A percentile compares a stretch with the other conserved stretches of the same genome.
Evolutionary conservation across 140 eudicot genomes (phyloP).

Genomic region (Oenanthe javanica): DNA sequence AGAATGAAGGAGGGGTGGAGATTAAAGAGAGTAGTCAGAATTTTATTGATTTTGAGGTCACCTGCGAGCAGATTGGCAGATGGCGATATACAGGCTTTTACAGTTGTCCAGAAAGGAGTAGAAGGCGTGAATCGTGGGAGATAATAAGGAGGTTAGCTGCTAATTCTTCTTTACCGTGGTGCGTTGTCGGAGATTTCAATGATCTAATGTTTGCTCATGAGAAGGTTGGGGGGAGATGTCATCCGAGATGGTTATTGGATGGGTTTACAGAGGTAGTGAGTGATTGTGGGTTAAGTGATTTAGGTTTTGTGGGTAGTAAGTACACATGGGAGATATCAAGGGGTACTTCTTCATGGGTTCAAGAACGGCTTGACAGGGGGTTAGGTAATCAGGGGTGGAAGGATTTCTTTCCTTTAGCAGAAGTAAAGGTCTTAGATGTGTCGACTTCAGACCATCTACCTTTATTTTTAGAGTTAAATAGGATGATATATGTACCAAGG

Average conservation of each 20-base stretch:
- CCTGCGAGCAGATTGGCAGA: background rate
- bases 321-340: too few species aligned
- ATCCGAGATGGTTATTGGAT: background rate
- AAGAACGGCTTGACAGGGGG: too few species aligned
- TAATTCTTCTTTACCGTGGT: accelerated
- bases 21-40: background rate
- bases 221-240: background rate
- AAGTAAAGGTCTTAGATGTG: too few species aligned
- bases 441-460: too few species aligned
- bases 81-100: background rate
- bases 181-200: background rate
- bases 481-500: too few species aligned
- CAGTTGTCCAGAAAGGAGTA: background rate
- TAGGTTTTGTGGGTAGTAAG: too few species aligned
- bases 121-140: background rate
- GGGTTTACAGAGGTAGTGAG: background rate
- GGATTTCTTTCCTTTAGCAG: too few species aligned
- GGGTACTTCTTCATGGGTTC: too few species aligned
- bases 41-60: background rate
- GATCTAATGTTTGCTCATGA: background rate
- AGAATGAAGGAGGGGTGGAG: background rate
- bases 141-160: background rate
- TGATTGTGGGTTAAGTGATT: background rate
- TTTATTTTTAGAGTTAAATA: too few species aligned
- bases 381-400: too few species aligned